Conservation (phyloP, 148 eudicot species). For the Spergularia bocconei region DNA sequence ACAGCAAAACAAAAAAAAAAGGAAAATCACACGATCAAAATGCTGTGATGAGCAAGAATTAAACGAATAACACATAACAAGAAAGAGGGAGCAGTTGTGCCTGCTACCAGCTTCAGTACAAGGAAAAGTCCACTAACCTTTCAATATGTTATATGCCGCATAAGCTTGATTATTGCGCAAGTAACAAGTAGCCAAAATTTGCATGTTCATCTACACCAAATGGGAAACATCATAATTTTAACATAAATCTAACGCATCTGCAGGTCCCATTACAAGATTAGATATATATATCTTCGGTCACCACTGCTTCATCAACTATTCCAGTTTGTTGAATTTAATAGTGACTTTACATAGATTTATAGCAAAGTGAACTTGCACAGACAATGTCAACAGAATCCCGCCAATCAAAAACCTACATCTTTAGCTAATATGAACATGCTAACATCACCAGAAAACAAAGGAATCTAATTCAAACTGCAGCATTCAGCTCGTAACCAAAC, state of each 20-base stretch:
- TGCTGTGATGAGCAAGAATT: background rate
- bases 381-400: background rate
- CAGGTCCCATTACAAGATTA: background rate
- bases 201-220: constrained; percentile 68
- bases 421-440: background rate
- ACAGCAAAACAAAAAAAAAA: constrained; percentile 25
- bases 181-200: constrained; percentile 81
- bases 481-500: background rate
- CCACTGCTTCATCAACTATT: too few species aligned
- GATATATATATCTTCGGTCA: too few species aligned
- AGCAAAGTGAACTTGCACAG: background rate
- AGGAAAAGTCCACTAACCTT: constrained; percentile 45
- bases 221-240: background rate
- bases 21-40: constrained; percentile 10
- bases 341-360: too few species aligned
- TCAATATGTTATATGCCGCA: constrained; percentile 76
- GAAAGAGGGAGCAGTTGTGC: background rate
- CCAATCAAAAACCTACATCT: background rate
- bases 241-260: constrained; percentile 1
- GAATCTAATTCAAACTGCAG: background rate
- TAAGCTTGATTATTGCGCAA: constrained; percentile 85
- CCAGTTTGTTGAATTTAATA: too few species aligned
- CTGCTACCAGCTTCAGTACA: background rate
- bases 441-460: background rate
- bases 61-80: background rate